phyloP scores from a whole-genome alignment of 805 yeast genomes.

The Ogataea pini region DNA sequence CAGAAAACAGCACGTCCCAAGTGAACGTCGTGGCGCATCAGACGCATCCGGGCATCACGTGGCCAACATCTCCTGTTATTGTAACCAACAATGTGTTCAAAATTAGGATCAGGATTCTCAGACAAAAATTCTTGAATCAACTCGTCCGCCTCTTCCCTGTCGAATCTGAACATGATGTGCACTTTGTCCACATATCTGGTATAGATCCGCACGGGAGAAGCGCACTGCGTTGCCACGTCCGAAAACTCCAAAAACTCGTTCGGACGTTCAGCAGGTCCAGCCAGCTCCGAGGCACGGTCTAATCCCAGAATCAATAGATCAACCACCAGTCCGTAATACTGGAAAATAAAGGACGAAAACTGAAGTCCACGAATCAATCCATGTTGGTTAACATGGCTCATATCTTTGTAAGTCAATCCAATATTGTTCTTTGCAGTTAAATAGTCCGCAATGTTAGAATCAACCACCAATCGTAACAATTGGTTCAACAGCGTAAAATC shows the following conservation, averaged over 20 bases:
- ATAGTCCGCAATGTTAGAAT: constrained; percentile 91
- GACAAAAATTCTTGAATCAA: constrained; percentile 72
- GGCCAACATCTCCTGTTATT: constrained; percentile 96
- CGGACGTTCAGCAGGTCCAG: constrained; percentile 73
- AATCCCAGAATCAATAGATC: constrained; percentile 83
- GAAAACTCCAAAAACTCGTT: constrained; percentile 78
- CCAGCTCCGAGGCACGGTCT: constrained; percentile 83
- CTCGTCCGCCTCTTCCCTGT: constrained; percentile 70
- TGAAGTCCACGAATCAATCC: constrained; percentile 89
- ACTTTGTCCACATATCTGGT: constrained; percentile 82
- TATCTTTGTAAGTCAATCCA: constrained; percentile 81
- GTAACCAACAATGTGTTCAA: constrained; percentile 81
- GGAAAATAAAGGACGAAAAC: constrained; percentile 86
- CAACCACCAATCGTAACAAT: constrained; percentile 75
- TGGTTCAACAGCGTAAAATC: constrained; percentile 87
- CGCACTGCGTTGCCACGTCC: constrained; percentile 54
- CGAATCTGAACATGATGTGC: constrained; percentile 75
- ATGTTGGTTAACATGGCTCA: constrained; percentile 87
- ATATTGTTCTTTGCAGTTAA: constrained; percentile 90
- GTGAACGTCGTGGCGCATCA: constrained; percentile 88
- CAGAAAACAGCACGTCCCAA: constrained; percentile 90
- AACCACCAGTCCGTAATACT: constrained; percentile 82
- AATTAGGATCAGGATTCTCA: constrained; percentile 91
- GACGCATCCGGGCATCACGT: constrained; percentile 82
- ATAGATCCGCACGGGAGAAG: constrained; percentile 78